Evolutionary conservation across 257 asterid genomes (phyloP), one percentile per base, ranked within the genome.

Genomic region (Lithospermum erythrorhizon): DNA sequence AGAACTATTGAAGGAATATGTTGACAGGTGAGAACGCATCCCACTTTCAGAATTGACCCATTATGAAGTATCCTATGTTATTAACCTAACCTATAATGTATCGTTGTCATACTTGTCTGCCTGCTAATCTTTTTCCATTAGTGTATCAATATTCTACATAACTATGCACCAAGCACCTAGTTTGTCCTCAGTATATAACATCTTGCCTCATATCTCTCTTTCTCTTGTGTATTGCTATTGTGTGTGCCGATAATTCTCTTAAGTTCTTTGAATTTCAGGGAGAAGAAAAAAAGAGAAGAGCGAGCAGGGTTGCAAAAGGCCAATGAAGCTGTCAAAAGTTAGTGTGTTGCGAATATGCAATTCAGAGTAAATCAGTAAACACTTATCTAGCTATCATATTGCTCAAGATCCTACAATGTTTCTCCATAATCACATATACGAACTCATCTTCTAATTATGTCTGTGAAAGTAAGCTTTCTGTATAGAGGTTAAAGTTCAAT

Each of bases 271-370:
- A 41, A 41, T 61, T 58, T 58, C 78, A 93, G 99, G 83, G 99
- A 93, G 84, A 89, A 85, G 75, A 89, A 89, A 82, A 93, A 93
- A 64, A 68, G 79, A 62, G 89, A 79, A 76, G 99, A 82, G 73
- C 79, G 99, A 76, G 74, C 78, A 16, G 82, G 81, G 72, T 59
- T 89, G 47, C 94, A 86, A 67, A 89, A 89, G 68, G 82, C 96
- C 49, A 82, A 67, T 37, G 97, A 93, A 72, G 95, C 97, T n/a
- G 71, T 89, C 69, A 82, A 82, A 64, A 77, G 75, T 61, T 80
- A 41, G 71, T 66, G 56, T 60, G 73, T n/a, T 87, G 81, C 63
- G 78, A 70, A 72, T 61, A 76, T n/a, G 76, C 70, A 23, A 69
- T 65, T 47, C 63, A 65, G 67, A 16, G 76, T 68, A 23, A 69